Conservation (phyloP, 1,284 basidiomycete genomes). For the Trametes hirsuta region DNA sequence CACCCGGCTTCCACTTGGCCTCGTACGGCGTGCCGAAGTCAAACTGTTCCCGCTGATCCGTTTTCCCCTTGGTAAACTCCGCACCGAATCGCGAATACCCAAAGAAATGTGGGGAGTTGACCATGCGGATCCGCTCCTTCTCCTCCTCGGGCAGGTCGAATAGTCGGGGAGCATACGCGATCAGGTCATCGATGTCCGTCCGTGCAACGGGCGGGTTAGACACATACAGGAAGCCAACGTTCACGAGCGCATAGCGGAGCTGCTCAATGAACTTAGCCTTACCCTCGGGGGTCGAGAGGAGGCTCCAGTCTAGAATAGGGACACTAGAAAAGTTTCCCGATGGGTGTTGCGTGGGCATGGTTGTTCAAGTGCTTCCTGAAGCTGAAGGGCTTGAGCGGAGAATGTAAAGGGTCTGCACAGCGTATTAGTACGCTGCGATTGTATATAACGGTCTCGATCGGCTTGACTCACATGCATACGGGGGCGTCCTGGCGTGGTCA, state of each 20-base stretch:
- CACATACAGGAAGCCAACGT: constrained; percentile 72
- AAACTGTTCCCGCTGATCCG: constrained; percentile 70
- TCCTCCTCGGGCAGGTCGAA: constrained; percentile 62
- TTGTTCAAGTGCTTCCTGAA: not conserved
- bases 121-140: constrained; percentile 64
- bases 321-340: constrained; percentile 50
- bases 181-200: constrained; percentile 46
- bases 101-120: constrained; percentile 65
- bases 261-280: constrained; percentile 55
- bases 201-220: constrained; percentile 54
- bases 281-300: constrained; percentile 40
- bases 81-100: constrained; percentile 65
- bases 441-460: not conserved
- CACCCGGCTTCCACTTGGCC: constrained; percentile 53
- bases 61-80: constrained; percentile 64
- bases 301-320: constrained; percentile 60
- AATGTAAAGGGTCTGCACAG: not conserved
- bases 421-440: not conserved
- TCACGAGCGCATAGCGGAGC: constrained; percentile 64
- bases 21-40: constrained; percentile 64
- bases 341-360: not conserved
- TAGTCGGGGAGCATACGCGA: constrained; percentile 58
- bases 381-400: not conserved
- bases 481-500: not conserved
- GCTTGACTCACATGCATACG: constrained; percentile 9